Percentiles rank a stretch among this genome's conserved stretches.
Evolutionary conservation across 129 eudicot genomes (phyloP).

Genomic region (Chrysanthemum makinoi): DNA sequence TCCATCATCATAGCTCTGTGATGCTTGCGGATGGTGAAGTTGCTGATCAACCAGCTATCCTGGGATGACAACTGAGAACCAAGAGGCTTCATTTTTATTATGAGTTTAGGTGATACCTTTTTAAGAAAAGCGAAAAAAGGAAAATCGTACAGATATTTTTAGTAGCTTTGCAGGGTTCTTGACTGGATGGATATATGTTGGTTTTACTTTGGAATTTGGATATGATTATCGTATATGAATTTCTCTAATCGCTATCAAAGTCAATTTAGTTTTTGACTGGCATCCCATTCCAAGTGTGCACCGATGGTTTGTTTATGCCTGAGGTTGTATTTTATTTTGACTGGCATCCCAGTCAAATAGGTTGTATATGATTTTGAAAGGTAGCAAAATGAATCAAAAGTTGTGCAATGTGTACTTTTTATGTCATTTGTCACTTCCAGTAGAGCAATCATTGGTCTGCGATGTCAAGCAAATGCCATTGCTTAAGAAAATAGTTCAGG

Average conservation of each 20-base stretch:
- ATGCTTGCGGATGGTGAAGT: constrained; percentile 52
- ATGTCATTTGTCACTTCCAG: neutral
- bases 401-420: too few relatives aligned
- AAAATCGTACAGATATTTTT: constrained; percentile 42
- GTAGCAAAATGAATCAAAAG: too few relatives aligned
- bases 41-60: constrained; percentile 45
- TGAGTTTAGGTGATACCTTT: constrained; percentile 27
- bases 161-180: constrained; percentile 30
- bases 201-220: constrained; percentile 26
- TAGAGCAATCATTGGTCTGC: neutral
- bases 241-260: neutral
- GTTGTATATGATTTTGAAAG: too few relatives aligned
- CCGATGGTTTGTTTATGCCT: neutral
- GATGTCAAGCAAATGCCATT: neutral
- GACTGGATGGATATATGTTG: constrained; percentile 25
- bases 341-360: too few relatives aligned
- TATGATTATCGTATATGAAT: constrained; percentile 24
- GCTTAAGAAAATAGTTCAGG: neutral
- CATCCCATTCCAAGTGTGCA: neutral
- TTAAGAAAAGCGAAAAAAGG: constrained; percentile 20
- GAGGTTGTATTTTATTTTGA: too few relatives aligned
- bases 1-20: constrained; percentile 84
- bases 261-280: neutral
- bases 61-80: constrained; percentile 35
- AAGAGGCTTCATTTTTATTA: neutral